A percentile compares a stretch with the other conserved stretches of the same genome.
Conservation (phyloP, 345 rosid genomes). For the Pistacia integerrima region DNA sequence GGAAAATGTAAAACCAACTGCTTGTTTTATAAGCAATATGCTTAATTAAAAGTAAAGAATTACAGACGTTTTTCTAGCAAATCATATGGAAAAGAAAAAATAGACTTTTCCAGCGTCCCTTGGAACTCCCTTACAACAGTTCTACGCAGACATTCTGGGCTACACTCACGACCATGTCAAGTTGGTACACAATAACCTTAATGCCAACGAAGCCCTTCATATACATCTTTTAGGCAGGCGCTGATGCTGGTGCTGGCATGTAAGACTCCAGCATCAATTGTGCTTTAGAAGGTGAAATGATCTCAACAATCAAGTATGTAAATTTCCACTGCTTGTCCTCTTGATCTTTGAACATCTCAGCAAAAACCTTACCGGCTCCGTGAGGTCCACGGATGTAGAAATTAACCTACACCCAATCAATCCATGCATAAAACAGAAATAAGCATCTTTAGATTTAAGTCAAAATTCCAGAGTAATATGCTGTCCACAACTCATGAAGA, state of each 20-base stretch:
- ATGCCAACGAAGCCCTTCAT: neutral
- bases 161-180: neutral
- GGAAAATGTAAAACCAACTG: neutral
- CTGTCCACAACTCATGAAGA: neutral
- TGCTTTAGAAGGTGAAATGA: slow-evolving; percentile 64
- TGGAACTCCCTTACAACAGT: neutral
- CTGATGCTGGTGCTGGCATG: slow-evolving; percentile 55
- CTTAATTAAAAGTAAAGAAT: neutral
- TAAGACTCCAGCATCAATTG: slow-evolving; percentile 87
- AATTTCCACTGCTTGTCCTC: slow-evolving; percentile 84
- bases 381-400: slow-evolving; percentile 91
- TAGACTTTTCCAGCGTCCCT: neutral
- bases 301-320: slow-evolving; percentile 79
- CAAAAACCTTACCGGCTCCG: slow-evolving; percentile 86
- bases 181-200: slow-evolving; percentile 3
- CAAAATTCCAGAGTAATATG: neutral
- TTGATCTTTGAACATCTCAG: slow-evolving; percentile 93
- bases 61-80: neutral
- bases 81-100: neutral
- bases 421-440: no score
- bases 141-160: neutral
- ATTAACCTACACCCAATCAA: slow-evolving; percentile 48
- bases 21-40: neutral
- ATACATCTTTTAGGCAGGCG: neutral
- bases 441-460: no score